Evolutionary conservation across 2,329 filamentous ascomycete genomes (phyloP), one percentile per base, ranked within the genome.

Genomic region (Rhynchosporium agropyri): DNA sequence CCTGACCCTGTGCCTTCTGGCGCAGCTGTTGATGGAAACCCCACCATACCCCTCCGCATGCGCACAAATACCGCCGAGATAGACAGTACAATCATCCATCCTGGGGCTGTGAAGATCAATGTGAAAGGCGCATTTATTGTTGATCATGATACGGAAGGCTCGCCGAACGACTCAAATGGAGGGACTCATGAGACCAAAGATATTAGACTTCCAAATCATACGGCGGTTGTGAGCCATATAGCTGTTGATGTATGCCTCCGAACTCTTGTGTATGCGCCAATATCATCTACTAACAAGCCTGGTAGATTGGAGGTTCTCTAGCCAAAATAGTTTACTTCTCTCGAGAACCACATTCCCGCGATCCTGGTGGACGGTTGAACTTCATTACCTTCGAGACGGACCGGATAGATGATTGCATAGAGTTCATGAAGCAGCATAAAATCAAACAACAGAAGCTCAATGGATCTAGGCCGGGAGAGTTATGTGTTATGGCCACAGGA

Each of bases 271-370:
- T 7, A 15, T 20, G 15, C n/a, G 49, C 8, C 15, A 58, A 55
- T 15, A 51, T 5, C 46, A 28, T 54, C 8, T 51, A 40, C 65
- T 69, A 49, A 67, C 60, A 20, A 28, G 15, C 40, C 31, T 62
- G 20, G 42, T 75, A 97, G 91, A 98, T 99, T 76, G 95, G 95
- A 68, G 95, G 95, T 69, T 96, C 93, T 15, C 82, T 99, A 40
- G 93, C 92, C 68, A 99, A 99, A 79, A 86, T 99, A 51, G 95
- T 99, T 64, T 99, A 97, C 80, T 98, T 98, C 74, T 95, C 93
- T 20, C 90, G 91, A 68, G 95, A 98, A 77, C 84, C 89, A 48
- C 84, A 89, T 74, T 90, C 89, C 12, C 85, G 83, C 33, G 89
- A 93, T 70, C 88, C 90, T 56, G 95, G 95, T 61, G 95, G 95